A percentile compares a stretch with the other conserved stretches of the same genome.
Evolutionary conservation across 805 yeast genomes (phyloP).

Genomic region (Hanseniaspora hatyaiensis): DNA sequence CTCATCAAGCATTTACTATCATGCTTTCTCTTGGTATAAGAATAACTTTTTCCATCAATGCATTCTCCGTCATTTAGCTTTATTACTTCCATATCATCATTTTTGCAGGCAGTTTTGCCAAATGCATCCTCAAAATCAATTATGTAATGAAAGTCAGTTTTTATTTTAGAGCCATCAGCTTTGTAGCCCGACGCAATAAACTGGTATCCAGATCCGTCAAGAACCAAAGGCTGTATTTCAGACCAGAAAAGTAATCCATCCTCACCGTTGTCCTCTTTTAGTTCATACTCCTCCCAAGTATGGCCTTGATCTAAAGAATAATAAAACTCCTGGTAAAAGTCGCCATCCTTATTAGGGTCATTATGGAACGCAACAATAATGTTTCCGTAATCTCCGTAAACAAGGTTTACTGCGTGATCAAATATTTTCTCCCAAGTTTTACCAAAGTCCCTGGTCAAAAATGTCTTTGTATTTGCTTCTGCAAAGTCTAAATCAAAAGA

Average conservation of each 20-base stretch:
- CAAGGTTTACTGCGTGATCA: constrained; percentile 41
- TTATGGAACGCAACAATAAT: constrained; percentile 50
- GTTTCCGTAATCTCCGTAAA: constrained; percentile 72
- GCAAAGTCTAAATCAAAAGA: constrained; percentile 30
- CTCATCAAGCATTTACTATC: constrained; percentile 53
- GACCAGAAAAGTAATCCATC: constrained; percentile 1
- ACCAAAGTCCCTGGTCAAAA: constrained; percentile 67
- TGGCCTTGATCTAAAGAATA: constrained; percentile 67
- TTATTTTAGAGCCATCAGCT: constrained; percentile 13
- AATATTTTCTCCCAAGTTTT: constrained; percentile 50
- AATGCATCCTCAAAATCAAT: constrained; percentile 52
- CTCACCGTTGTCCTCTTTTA: constrained; percentile 17
- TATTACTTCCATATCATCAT: constrained; percentile 55
- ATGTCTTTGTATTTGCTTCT: constrained; percentile 36
- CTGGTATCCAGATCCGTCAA: constrained; percentile 57
- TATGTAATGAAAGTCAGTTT: constrained; percentile 20
- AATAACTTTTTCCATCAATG: constrained; percentile 57
- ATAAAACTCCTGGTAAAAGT: constrained; percentile 30
- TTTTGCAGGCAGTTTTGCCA: constrained; percentile 33
- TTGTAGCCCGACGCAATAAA: constrained; percentile 27
- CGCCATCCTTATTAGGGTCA: constrained; percentile 28
- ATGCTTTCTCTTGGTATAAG: constrained; percentile 50
- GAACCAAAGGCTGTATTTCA: constrained; percentile 38
- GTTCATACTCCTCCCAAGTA: constrained; percentile 44
- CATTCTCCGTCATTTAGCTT: constrained; percentile 36